phyloP scores from a whole-genome alignment of 331 rosid species.

The Erythrophleum ivorense region DNA sequence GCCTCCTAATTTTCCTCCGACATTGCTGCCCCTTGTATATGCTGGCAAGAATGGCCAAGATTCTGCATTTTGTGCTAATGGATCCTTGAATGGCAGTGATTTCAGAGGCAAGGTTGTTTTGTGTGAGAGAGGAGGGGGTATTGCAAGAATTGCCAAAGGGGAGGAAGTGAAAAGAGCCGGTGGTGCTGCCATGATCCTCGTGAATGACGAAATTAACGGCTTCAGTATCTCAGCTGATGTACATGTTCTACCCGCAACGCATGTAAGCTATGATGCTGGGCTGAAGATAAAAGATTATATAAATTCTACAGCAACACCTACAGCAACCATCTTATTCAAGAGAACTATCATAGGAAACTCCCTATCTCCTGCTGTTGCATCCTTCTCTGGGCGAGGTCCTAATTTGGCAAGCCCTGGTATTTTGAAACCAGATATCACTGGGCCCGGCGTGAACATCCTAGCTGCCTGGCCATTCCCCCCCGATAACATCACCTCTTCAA shows the following conservation, averaged over 20 bases:
- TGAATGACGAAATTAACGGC: constrained; percentile 55
- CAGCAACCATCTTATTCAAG: constrained; percentile 65
- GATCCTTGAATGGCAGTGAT: constrained; percentile 54
- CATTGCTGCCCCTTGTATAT: constrained; percentile 57
- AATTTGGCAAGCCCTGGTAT: constrained; percentile 72
- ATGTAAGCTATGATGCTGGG: constrained; percentile 69
- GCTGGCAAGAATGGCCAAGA: constrained; percentile 61
- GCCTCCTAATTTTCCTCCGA: constrained; percentile 49
- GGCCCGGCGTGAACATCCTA: constrained; percentile 73
- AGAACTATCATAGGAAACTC: constrained; percentile 65
- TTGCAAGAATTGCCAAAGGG: constrained; percentile 66
- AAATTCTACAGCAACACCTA: constrained; percentile 64
- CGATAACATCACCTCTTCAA: constrained; percentile 47
- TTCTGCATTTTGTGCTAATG: constrained; percentile 55
- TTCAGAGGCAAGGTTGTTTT: constrained; percentile 65
- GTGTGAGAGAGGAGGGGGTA: constrained; percentile 72
- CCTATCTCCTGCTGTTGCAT: constrained; percentile 60
- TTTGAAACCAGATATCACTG: constrained; percentile 81
- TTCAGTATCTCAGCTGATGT: constrained; percentile 59
- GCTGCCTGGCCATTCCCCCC: constrained; percentile 81
- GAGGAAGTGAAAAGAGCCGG: constrained; percentile 70
- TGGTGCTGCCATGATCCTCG: constrained; percentile 75
- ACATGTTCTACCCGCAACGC: constrained; percentile 77
- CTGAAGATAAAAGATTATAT: constrained; percentile 63
- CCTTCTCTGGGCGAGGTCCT: constrained; percentile 90